A percentile compares a stretch with the other conserved stretches of the same genome.
phyloP scores from a whole-genome alignment of 2,329 filamentous ascomycete genomes.

The Amauroascus niger region DNA sequence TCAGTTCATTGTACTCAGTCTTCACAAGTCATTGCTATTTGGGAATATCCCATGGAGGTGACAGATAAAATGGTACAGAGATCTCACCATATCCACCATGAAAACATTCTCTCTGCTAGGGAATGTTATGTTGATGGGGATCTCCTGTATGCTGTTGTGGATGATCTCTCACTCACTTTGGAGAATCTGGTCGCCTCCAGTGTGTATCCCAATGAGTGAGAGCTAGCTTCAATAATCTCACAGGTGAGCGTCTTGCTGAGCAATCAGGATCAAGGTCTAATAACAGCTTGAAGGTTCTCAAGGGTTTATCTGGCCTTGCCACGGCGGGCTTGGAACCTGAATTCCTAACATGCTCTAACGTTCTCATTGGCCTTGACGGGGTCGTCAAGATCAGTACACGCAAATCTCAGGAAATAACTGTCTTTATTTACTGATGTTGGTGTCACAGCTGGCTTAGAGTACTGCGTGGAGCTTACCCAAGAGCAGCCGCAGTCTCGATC shows the following conservation, averaged over 20 bases:
- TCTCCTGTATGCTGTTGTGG: too few relatives aligned
- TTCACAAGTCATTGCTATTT: too few relatives aligned
- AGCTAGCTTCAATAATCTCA: not conserved
- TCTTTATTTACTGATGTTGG: slow-evolving; percentile 9
- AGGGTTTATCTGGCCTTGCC: slow-evolving; percentile 19
- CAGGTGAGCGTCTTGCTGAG: not conserved
- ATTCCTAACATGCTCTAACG: slow-evolving; percentile 22
- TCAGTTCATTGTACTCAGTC: too few relatives aligned
- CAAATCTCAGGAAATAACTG: not conserved
- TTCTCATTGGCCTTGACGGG: slow-evolving; percentile 22
- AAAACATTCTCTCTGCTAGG: too few relatives aligned
- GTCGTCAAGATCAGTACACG: slow-evolving; percentile 23
- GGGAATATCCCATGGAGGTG: too few relatives aligned
- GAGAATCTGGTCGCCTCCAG: not conserved
- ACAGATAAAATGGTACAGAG: too few relatives aligned
- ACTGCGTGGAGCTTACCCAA: slow-evolving; percentile 11
- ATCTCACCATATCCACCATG: too few relatives aligned
- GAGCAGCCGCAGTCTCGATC: slow-evolving; percentile 11
- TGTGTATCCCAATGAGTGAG: not conserved
- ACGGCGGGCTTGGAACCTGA: slow-evolving; percentile 18
- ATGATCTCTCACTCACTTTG: not conserved
- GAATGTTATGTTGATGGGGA: too few relatives aligned
- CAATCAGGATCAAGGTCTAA: slow-evolving; percentile 14
- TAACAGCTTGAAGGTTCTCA: slow-evolving; percentile 19
- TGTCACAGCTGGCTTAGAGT: slow-evolving; percentile 18